Percentiles rank a stretch among this genome's conserved stretches.
Evolutionary conservation across 352 stramenopile genomes (phyloP).

Genomic region (Globisporangium canariense): DNA sequence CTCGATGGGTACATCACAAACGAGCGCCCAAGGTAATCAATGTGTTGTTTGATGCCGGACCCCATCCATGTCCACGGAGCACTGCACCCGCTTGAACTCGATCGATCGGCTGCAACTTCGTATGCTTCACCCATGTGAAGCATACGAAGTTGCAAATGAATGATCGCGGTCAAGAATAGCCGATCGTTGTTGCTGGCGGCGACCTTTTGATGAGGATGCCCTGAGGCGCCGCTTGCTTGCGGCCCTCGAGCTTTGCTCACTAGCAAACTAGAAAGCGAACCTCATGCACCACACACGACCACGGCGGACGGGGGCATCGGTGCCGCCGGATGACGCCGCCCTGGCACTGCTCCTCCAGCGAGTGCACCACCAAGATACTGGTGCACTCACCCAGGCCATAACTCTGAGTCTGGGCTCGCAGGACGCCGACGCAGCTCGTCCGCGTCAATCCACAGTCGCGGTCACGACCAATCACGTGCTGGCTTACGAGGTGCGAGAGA

Average conservation of each 20-base stretch:
- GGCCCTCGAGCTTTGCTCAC: not conserved
- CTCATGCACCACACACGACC: not conserved
- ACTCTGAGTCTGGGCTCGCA: not conserved
- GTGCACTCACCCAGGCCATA: not conserved
- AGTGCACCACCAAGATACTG: not conserved
- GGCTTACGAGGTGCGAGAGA: slow-evolving; percentile 2
- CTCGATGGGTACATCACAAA: too few species aligned
- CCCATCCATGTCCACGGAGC: too few species aligned
- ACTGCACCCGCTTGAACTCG: too few species aligned
- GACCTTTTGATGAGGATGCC: too few species aligned
- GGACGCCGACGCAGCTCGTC: not conserved
- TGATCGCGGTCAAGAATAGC: not conserved
- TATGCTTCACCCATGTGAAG: too few species aligned
- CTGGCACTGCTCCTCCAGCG: slow-evolving; percentile 29
- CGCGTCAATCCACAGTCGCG: not conserved
- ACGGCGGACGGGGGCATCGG: too few species aligned
- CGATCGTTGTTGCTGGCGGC: not conserved
- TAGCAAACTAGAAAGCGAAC: not conserved
- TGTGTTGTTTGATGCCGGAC: too few species aligned
- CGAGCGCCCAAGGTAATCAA: too few species aligned
- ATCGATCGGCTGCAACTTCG: too few species aligned
- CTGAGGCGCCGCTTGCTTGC: not conserved
- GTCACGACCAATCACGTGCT: slow-evolving; percentile 11
- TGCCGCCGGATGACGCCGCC: slow-evolving; percentile 15
- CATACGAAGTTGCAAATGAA: too few species aligned